Conservation (phyloP, 2,329 filamentous ascomycete species). For the Eutypa lata region DNA sequence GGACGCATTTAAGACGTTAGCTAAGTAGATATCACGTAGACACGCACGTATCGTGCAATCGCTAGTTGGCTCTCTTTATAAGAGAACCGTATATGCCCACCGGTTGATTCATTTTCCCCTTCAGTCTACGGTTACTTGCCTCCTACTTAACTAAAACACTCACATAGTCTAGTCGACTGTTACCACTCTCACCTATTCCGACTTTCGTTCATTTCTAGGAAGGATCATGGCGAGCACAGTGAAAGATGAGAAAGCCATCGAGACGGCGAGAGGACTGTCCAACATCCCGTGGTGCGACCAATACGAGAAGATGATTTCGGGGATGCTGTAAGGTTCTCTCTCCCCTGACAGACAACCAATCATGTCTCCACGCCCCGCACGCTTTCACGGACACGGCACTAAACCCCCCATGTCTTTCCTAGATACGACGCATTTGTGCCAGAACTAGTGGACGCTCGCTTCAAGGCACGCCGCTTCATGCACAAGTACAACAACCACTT, state of each 20-base stretch:
- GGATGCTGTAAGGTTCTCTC: constrained; percentile 49
- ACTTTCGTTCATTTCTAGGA: too few species aligned
- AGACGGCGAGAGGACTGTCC: constrained; percentile 43
- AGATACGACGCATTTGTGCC: constrained; percentile 51
- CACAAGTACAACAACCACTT: constrained; percentile 58
- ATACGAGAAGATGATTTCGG: constrained; percentile 61
- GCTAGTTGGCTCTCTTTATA: neutral
- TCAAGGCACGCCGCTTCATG: constrained; percentile 51
- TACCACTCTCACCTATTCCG: neutral
- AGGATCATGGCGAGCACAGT: constrained; percentile 34
- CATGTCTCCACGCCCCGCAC: neutral
- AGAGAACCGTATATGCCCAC: too few species aligned
- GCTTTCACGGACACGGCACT: neutral
- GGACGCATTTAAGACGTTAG: too few species aligned
- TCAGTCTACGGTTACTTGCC: too few species aligned
- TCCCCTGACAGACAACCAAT: too few species aligned
- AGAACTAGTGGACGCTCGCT: constrained; percentile 47
- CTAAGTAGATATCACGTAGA: neutral
- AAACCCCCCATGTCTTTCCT: neutral
- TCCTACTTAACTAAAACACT: too few species aligned
- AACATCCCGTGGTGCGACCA: constrained; percentile 56
- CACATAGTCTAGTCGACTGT: too few species aligned
- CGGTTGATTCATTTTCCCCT: neutral
- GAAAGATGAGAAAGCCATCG: constrained; percentile 41
- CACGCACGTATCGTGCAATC: neutral